phyloP scores from a whole-genome alignment of 805 yeast species.

The Saccharomyces paradoxus region DNA sequence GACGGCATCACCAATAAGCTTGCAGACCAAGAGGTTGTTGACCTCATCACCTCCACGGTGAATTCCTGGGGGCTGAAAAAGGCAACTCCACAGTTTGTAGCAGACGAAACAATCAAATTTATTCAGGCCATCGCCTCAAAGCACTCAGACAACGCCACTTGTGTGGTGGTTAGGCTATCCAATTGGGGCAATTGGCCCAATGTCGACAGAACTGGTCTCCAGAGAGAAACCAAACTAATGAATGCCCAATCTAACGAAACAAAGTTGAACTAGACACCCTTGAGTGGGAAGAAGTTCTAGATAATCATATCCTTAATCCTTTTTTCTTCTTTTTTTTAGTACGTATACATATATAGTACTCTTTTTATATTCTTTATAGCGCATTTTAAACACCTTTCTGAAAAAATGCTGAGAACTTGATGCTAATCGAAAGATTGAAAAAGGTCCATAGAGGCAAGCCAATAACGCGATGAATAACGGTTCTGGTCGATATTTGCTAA shows the following conservation, averaged over 20 bases:
- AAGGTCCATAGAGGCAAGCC: neutral
- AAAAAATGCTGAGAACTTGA: neutral
- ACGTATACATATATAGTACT: neutral
- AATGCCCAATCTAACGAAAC: neutral
- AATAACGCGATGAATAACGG: neutral
- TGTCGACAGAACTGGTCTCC: conserved; percentile 71
- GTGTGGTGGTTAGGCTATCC: conserved; percentile 64
- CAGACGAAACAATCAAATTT: conserved; percentile 76
- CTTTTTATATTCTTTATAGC: neutral
- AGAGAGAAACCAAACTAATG: conserved; percentile 55
- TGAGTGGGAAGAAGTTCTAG: neutral
- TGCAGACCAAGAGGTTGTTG: conserved; percentile 87
- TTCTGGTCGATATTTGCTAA: conserved; percentile 20
- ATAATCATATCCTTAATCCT: neutral
- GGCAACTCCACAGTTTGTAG: conserved; percentile 80
- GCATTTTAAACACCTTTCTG: neutral
- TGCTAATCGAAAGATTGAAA: neutral
- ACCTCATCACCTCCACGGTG: conserved; percentile 65
- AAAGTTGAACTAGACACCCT: neutral
- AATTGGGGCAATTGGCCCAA: conserved; percentile 96
- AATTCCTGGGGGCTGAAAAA: conserved; percentile 48
- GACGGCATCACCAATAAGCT: conserved; percentile 83
- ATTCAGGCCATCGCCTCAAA: conserved; percentile 76
- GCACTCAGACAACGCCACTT: conserved; percentile 87
- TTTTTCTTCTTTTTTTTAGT: neutral